These are phyloP conservation scores for Acephala macrosclerotiorum DNA, from an alignment of 2,329 filamentous ascomycete species.

Conservation along the genomic window DNA sequence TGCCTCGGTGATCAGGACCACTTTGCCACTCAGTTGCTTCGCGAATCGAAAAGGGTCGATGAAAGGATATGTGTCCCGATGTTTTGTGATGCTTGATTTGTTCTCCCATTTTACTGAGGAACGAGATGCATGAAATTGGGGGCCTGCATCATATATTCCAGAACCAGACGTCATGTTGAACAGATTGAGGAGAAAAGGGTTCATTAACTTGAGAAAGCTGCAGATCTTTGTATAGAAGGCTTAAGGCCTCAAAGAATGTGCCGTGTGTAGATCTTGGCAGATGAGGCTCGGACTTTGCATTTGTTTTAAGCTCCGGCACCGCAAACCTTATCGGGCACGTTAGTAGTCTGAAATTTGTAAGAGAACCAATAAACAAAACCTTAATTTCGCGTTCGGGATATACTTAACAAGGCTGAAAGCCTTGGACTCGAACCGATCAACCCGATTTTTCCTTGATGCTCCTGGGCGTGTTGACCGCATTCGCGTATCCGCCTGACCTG, in stretches of 20 bases:
- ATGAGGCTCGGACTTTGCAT: neutral
- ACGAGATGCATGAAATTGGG: constrained; percentile 12
- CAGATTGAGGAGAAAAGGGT: neutral
- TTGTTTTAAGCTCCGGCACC: neutral
- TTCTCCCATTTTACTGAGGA: constrained; percentile 22
- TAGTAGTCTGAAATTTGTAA: neutral
- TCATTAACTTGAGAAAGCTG: neutral
- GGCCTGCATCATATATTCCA: neutral
- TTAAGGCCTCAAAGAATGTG: neutral
- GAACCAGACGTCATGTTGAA: constrained; percentile 18
- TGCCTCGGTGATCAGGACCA: constrained; percentile 47
- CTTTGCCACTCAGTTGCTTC: constrained; percentile 37
- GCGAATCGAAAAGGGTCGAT: constrained; percentile 41
- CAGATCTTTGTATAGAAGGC: constrained; percentile 5
- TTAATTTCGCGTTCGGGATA: neutral
- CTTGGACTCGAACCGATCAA: neutral
- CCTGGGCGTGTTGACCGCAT: neutral
- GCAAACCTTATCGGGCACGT: constrained; percentile 3
- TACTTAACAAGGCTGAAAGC: neutral
- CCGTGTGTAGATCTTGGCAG: neutral
- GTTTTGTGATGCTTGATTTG: constrained; percentile 57
- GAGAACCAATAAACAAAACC: neutral
- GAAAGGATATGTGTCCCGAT: constrained; percentile 42
- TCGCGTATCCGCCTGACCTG: neutral
- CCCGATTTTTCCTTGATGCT: neutral